These are phyloP conservation scores for Candida silvicultrix DNA, from an alignment of 805 yeast species.

Conservation along the genomic window DNA sequence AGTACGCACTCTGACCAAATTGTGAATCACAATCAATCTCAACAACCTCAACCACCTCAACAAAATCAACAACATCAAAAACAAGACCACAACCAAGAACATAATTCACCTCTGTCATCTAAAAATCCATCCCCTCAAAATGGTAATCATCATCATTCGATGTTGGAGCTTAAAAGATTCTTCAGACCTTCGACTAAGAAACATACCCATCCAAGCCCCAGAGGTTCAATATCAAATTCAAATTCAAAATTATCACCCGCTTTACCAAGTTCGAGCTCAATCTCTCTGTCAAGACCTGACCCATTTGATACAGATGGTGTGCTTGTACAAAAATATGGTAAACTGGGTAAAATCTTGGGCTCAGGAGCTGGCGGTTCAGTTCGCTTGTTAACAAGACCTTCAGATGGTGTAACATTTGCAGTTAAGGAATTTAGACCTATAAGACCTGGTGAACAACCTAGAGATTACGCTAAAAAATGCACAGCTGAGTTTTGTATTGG, in stretches of 20 bases:
- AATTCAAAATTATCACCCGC: slow-evolving; percentile 12
- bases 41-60: slow-evolving; percentile 1
- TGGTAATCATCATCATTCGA: slow-evolving; percentile 32
- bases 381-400: slow-evolving; percentile 59
- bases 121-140: background rate
- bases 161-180: slow-evolving; percentile 68
- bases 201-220: slow-evolving; percentile 1
- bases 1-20: slow-evolving; percentile 2
- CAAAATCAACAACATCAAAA: slow-evolving; percentile 1
- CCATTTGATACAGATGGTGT: slow-evolving; percentile 42
- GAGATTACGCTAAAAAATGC: slow-evolving; percentile 80
- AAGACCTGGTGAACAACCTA: slow-evolving; percentile 60
- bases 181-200: slow-evolving; percentile 47
- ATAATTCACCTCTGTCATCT: background rate
- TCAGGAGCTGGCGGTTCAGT: slow-evolving; percentile 90
- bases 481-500: slow-evolving; percentile 89
- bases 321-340: slow-evolving; percentile 58
- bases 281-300: slow-evolving; percentile 6
- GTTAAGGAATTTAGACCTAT: slow-evolving; percentile 78
- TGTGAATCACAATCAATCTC: background rate
- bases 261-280: slow-evolving; percentile 2
- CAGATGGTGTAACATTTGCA: slow-evolving; percentile 70
- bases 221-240: slow-evolving; percentile 3
- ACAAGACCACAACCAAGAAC: background rate
- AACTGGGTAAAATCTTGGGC: slow-evolving; percentile 68